Evolutionary conservation across 129 eudicot species (phyloP).

Genomic region (Centrapalus pauciflorus): DNA sequence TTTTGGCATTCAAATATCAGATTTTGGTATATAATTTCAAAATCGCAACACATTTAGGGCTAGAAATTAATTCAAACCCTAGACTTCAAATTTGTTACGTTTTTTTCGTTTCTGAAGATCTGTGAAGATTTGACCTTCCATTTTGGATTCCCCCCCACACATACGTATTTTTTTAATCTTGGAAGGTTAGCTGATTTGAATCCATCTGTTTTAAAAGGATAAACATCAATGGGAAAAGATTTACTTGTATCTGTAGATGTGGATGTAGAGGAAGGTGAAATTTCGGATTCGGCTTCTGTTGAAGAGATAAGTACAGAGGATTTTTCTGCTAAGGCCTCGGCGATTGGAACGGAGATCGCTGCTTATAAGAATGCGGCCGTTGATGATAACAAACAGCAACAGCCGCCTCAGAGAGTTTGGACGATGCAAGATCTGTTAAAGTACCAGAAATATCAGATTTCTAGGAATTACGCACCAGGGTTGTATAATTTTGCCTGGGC

Average conservation of each 20-base stretch:
- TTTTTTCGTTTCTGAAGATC: not conserved
- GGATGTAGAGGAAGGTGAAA: slow-evolving; percentile 93
- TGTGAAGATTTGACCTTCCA: slow-evolving; percentile 5
- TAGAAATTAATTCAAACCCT: slow-evolving; percentile 26
- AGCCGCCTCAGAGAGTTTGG: slow-evolving; percentile 52
- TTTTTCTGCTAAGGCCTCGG: slow-evolving; percentile 35
- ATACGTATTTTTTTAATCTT: not conserved
- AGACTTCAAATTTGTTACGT: slow-evolving; percentile 13
- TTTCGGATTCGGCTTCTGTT: slow-evolving; percentile 76
- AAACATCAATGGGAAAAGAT: slow-evolving; percentile 33
- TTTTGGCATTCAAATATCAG: slow-evolving; percentile 4
- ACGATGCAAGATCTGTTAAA: slow-evolving; percentile 81
- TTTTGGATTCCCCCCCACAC: not conserved
- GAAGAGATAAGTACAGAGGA: slow-evolving; percentile 69
- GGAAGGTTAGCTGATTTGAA: slow-evolving; percentile 22
- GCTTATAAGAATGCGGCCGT: slow-evolving; percentile 5
- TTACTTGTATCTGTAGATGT: slow-evolving; percentile 34
- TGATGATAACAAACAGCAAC: slow-evolving; percentile 24
- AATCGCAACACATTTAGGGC: slow-evolving; percentile 29
- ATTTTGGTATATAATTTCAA: not conserved
- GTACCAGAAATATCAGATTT: slow-evolving; percentile 58
- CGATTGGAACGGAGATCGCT: slow-evolving; percentile 14
- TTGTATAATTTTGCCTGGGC: slow-evolving; percentile 95
- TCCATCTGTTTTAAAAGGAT: slow-evolving; percentile 16
- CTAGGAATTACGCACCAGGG: slow-evolving; percentile 57